Base-by-base conservation (phyloP, 2,329 filamentous ascomycete genomes). In the Aspergillus quadrilineatus region DNA sequence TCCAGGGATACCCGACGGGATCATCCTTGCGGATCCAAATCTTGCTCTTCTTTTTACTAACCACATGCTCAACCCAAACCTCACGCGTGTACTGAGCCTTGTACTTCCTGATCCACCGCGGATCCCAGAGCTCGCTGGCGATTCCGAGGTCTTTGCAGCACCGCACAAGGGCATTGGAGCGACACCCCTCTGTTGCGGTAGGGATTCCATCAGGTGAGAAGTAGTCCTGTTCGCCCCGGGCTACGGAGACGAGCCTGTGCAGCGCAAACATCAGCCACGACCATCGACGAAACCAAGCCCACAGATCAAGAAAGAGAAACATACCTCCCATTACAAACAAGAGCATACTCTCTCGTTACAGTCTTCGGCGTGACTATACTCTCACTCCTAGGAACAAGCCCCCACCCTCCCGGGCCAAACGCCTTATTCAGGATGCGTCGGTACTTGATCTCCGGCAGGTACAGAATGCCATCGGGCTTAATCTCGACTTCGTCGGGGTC, bases 91-190 rank as follows among this genome's bases (percentile, higher is more conserved):
- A 78, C 65, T 86, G 78, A 66, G 85, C 85, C 80, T 89, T 89
- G 78, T 91, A 99, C 65, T 83, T 84, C 66, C 89, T 85, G 63
- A 97, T 91, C 77, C 89, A 99, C 54, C 89, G 81, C 36, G 94
- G 94, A 77, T 99, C 94, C 94, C 94, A 99, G 17, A 99, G 83
- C 76, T 99, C 94, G 62, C 89, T 92, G 1, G 91, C 94, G 63
- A 99, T 89, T 36, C 94, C 94, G 32, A 99, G 79, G 74, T 99
- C 94, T 79, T 99, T 99, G 81, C 94, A 97, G 82, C 93, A 97
- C 57, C 94, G 89, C 87, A 97, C 95, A 64, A 99, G 82, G 10
- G 94, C 94, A 72, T 99, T 99, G 61, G 92, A 96, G 77, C 97
- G 97, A 82, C 92, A 96, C 52, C 94, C 94, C 77, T 99, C 94